Base-by-base conservation (phyloP, 257 asterid genomes). In the Capsicum chinense region DNA sequence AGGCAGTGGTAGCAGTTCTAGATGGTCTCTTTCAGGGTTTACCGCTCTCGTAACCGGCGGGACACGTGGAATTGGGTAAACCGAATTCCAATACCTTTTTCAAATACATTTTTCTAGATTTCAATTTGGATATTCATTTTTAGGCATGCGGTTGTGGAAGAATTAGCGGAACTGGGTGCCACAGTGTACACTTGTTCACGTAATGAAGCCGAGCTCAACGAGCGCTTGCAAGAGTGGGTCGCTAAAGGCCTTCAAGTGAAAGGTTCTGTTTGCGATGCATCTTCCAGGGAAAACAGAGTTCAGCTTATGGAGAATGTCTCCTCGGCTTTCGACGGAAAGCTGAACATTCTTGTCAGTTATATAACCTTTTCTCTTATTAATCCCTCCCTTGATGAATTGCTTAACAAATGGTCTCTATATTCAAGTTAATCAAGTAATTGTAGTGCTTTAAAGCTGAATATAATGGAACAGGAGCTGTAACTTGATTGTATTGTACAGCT, bases 31-130 rank as follows among this genome's bases (percentile, higher is more conserved):
- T 76, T 85, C 93, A 48, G 97, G 97, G 83, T 84, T 84, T 91
- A 92, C 92, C 37, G 99, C 98, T 68, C 92, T 95, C 21, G 98
- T 95, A 85, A 94, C 98, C 86, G 99, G 99, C 26, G 98, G 99
- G 87, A 94, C 99, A 50, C 97, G 98, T 3, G 99, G 99, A 57
- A 96, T 96, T 63, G 98, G 99, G 99, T 95, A 83, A 39, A 7
- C 0, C 58, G 19, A 59, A 50, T 64, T 17, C 70, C 82, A 79
- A 79, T 64, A 44, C 33, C 44, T 1, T 11, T 56, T 42, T 19
- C 42, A 16, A 13, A 1, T 47, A 0, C 70, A 66, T 19, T 10
- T n/a, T 5, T 42, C 4, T 42, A 42, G 17, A 35, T 2, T 67
- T 39, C 5, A 58, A 26, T 83, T 79, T 7, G 14, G 74, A 48